Conservation (phyloP, 2,329 filamentous ascomycete genomes). For the Apiospora arundinis region DNA sequence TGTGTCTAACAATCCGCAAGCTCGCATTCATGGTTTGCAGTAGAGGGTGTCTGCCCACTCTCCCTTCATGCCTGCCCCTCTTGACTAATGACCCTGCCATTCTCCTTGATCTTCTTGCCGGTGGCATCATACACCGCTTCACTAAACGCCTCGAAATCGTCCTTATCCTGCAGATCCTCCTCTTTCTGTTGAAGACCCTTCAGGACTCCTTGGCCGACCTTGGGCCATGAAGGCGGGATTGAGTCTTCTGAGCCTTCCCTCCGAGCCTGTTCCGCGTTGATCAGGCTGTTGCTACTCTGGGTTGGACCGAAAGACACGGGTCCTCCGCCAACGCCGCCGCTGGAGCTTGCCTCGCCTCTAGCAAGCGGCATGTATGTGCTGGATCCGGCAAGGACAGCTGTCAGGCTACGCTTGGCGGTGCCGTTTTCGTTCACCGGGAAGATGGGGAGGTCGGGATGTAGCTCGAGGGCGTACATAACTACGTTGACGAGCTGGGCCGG, state of each 20-base stretch:
- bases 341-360: conserved; percentile 26
- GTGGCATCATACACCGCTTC: conserved; percentile 41
- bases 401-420: conserved; percentile 24
- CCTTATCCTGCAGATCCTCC: conserved; percentile 38
- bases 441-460: conserved; percentile 70
- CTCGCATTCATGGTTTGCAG: neutral
- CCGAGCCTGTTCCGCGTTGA: conserved; percentile 25
- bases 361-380: conserved; percentile 12
- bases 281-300: conserved; percentile 19
- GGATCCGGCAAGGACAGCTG: neutral
- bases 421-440: conserved; percentile 54
- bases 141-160: conserved; percentile 45
- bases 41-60: too few species aligned
- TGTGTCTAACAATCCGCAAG: neutral
- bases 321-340: conserved; percentile 38
- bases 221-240: conserved; percentile 40
- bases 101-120: conserved; percentile 39
- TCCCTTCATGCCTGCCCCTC: neutral
- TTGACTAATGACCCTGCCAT: conserved; percentile 36
- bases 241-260: conserved; percentile 39
- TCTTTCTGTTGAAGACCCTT: conserved; percentile 36
- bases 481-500: conserved; percentile 68
- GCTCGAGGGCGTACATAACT: conserved; percentile 64
- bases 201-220: conserved; percentile 38
- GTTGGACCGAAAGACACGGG: conserved; percentile 42